A percentile compares a stretch with the other conserved stretches of the same genome.
phyloP scores from a whole-genome alignment of 108 stramenopile species.

The Stephanodiscus triporus region DNA sequence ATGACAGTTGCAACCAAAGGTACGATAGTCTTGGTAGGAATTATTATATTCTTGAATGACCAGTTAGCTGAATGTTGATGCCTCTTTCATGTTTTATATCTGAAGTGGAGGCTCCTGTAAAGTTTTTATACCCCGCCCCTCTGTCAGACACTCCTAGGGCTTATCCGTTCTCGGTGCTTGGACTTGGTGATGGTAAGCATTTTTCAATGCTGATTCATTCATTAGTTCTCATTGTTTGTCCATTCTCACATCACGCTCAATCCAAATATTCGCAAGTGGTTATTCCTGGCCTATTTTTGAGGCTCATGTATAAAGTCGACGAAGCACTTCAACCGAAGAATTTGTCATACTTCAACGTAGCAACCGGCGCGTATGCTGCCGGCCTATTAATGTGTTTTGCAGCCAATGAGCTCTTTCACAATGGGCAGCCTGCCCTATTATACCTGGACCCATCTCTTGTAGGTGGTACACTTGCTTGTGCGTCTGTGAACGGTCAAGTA shows the following conservation, averaged over 20 bases:
- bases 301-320: conserved; percentile 39
- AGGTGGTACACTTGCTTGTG: conserved; percentile 35
- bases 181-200: conserved; percentile 51
- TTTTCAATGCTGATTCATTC: neutral
- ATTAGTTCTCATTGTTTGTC: neutral
- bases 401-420: conserved; percentile 52
- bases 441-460: conserved; percentile 39
- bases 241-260: neutral
- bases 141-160: conserved; percentile 30
- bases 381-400: conserved; percentile 51
- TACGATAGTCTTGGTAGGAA: neutral
- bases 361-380: conserved; percentile 55
- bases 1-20: conserved; percentile 59
- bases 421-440: conserved; percentile 58
- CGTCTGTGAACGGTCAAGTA: conserved; percentile 38
- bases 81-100: neutral
- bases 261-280: conserved; percentile 36
- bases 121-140: conserved; percentile 57
- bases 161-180: conserved; percentile 65
- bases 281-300: conserved; percentile 61
- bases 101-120: conserved; percentile 59
- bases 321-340: conserved; percentile 39
- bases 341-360: conserved; percentile 47
- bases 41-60: neutral
- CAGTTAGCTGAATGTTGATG: neutral